Base-by-base conservation (phyloP, 495 filamentous ascomycete species). In the Penicillium ochrochloron region DNA sequence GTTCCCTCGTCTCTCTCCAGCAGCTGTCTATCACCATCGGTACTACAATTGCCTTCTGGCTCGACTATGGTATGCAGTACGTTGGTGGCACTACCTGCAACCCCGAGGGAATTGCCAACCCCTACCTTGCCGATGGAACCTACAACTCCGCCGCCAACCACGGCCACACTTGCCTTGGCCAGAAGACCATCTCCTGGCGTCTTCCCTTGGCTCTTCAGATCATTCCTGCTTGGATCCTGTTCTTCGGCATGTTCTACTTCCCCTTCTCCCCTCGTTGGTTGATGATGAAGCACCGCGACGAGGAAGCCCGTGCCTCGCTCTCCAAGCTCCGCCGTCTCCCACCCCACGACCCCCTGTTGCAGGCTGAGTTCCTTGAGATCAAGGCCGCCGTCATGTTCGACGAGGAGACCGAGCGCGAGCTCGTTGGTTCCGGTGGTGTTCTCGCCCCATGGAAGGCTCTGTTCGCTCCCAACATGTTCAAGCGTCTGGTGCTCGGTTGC, bases 1-100 rank as follows among this genome's bases (percentile, higher is more conserved):
- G 90, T 42, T 85, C 89, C 19, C 84, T 93, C 23, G 89, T 92
- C 27, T 87, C 85, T 31, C 77, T 89, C 6, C 90, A 92, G 71
- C 90, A 92, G 73, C 91, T 90, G 85, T 89, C 90, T 11, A 92
- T 93, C 61, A 92, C 89, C 31, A 91, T 91, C 88, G 89, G 83
- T 53, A 88, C 84, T 42, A 59, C 67, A 44, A 84, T 88, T 64
- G 84, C 90, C 72, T 93, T 87, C 77, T 92, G 90, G 77, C 87
- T 92, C 70, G 87, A 90, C 72, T 92, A 91, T 62, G 88, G 88
- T 19, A 80, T 86, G 35, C 87, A 88, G 48, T 86, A 84, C 68
- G 80, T 84, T 62, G 89, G 84, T 39, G 85, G 87, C n/a, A 88
- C 83, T 9, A 78, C 84, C 11, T 77, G 81, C 23, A 80, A 87